Conservation (phyloP, 73 alveolate genomes). For the Symbiodinium pilosum region DNA sequence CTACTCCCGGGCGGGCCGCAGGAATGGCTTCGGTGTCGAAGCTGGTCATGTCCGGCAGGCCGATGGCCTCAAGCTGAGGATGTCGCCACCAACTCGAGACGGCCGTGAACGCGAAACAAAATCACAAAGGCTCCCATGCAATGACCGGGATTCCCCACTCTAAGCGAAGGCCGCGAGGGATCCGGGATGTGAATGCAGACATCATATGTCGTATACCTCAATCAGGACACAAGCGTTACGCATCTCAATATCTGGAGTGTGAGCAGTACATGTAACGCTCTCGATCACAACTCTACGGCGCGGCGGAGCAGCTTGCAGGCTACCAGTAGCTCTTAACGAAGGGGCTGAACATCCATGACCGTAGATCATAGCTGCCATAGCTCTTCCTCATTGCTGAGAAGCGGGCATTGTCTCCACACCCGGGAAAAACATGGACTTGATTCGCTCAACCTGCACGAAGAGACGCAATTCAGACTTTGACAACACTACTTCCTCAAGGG, state of each 20-base stretch:
- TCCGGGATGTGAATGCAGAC: constrained; percentile 70
- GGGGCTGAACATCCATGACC: too few relatives aligned
- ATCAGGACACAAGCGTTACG: background rate
- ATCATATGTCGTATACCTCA: constrained; percentile 65
- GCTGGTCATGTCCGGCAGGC: constrained; percentile 60
- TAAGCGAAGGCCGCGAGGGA: constrained; percentile 40
- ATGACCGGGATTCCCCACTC: background rate
- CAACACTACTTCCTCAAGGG: background rate
- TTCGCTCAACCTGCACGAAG: constrained; percentile 46
- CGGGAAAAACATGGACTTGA: constrained; percentile 75
- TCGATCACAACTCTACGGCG: too few relatives aligned
- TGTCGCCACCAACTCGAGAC: background rate
- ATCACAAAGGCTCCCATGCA: too few relatives aligned
- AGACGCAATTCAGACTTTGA: background rate
- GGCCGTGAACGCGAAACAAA: too few relatives aligned
- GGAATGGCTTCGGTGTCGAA: constrained; percentile 69
- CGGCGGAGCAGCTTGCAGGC: too few relatives aligned
- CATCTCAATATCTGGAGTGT: too few relatives aligned
- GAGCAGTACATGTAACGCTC: too few relatives aligned
- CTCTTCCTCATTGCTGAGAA: background rate
- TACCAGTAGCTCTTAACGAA: too few relatives aligned
- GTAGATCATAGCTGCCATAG: too few relatives aligned
- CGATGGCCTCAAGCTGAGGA: background rate
- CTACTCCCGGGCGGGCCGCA: background rate
- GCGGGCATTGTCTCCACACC: constrained; percentile 64